Evolutionary conservation across 1,284 basidiomycete species (phyloP), one percentile per base, ranked within the genome.

Genomic region (Schizophyllum amplum): DNA sequence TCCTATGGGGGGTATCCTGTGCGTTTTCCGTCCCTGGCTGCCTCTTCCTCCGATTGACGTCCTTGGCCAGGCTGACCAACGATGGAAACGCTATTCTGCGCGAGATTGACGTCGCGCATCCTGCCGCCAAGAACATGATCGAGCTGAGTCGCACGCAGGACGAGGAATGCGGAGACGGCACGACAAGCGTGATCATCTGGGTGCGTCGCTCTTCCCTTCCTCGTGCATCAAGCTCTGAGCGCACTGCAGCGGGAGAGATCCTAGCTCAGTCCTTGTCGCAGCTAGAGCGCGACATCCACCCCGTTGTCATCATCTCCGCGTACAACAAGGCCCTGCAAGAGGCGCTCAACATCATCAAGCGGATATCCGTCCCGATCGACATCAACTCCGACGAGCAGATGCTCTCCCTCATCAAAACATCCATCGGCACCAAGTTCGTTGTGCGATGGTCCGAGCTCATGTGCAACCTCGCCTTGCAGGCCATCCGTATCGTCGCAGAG

Each of bases 111-210:
- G 95, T 99, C 24, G 94, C 94, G 4, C 96, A 98, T 67, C 97
- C 97, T 0, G 96, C 96, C 24, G 96, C 96, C 27, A 99, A 98
- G 77, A 96, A 95, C 65, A 99, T 99, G 96, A 98, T 99, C 65
- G 96, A 99, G 73, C 84, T 99, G 21, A 91, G 92, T 67, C 78
- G 95, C 68, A 98, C 97, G 3, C 96, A 98, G 72, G 97, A 99
- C 64, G 96, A 99, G 75, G 96, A 99, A 69, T 96, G 97, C 62
- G 96, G 95, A 56, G 96, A 98, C 72, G 96, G 95, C 57, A 98
- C 96, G 24, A 99, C 95, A 20, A 93, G 90, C 68, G 95, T 98
- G 54, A 98, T 99, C 73, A 97, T 98, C 83, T 98, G 33, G 93
- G 92, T 94, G 65, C 65, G 83, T 69, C 13, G 22, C 50, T 23